A percentile compares a stretch with the other conserved stretches of the same genome.
phyloP scores from a whole-genome alignment of 2,329 filamentous ascomycete genomes.

The Nothophaeocryptopus gaeumannii region DNA sequence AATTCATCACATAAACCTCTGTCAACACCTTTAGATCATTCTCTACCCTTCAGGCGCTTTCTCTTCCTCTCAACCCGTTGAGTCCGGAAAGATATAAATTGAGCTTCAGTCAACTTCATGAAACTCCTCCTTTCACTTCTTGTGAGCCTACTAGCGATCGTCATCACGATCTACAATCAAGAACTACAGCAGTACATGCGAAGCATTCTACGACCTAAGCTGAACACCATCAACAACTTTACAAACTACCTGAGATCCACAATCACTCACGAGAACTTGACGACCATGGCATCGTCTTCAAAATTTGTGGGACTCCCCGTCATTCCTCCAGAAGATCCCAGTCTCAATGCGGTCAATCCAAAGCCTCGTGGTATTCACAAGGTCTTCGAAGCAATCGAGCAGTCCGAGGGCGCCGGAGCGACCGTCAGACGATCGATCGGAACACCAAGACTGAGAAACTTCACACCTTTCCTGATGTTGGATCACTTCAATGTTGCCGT shows the following conservation, averaged over 20 bases:
- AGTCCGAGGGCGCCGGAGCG: conserved; percentile 84
- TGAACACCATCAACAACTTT: conserved; percentile 24
- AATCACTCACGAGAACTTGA: conserved; percentile 34
- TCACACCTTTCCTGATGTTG: conserved; percentile 93
- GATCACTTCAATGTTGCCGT: conserved; percentile 75
- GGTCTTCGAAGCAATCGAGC: conserved; percentile 79
- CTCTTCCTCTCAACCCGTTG: neutral
- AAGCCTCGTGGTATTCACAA: conserved; percentile 74
- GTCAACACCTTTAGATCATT: neutral
- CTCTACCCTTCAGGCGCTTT: conserved; percentile 14
- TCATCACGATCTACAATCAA: conserved; percentile 30
- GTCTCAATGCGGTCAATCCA: conserved; percentile 57
- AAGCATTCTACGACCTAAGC: conserved; percentile 36
- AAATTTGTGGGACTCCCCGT: conserved; percentile 50
- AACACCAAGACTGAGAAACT: conserved; percentile 75
- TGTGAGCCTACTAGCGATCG: conserved; percentile 42
- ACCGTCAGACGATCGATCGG: conserved; percentile 84
- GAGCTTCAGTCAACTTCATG: conserved; percentile 17
- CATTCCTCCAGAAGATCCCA: conserved; percentile 44
- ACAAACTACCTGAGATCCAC: conserved; percentile 28
- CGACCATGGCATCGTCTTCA: conserved; percentile 30
- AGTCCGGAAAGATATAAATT: conserved; percentile 12
- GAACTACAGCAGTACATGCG: conserved; percentile 39
- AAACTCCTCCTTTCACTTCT: conserved; percentile 38
- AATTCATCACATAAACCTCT: no score